phyloP scores from a whole-genome alignment of 2,329 filamentous ascomycete genomes.

The Ophioceras dolichostomum region DNA sequence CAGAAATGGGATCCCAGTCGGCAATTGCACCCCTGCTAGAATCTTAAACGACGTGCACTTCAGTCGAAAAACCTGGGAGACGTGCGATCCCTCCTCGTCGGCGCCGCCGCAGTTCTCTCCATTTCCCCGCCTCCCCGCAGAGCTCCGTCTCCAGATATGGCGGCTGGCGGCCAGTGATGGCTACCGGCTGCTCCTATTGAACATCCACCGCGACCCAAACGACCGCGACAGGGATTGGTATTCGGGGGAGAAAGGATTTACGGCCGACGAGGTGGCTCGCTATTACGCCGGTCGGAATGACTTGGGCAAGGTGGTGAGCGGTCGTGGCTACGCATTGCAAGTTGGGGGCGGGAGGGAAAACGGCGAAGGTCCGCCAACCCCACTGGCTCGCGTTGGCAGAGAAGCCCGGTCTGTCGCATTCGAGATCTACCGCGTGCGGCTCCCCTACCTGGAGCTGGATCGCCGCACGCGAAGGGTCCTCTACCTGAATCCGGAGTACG shows the following conservation, averaged over 20 bases:
- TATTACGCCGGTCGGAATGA: background rate
- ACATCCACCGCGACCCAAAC: background rate
- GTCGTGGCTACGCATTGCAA: slow-evolving; percentile 2
- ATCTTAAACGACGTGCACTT: background rate
- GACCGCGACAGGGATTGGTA: background rate
- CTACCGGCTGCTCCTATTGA: background rate
- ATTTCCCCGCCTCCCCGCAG: background rate
- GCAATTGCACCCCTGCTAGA: too few relatives aligned
- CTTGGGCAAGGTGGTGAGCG: slow-evolving; percentile 3
- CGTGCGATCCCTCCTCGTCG: background rate
- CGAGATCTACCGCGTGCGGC: slow-evolving; percentile 3
- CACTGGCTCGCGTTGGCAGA: slow-evolving; percentile 5
- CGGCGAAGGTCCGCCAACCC: slow-evolving; percentile 1
- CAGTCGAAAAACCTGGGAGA: background rate
- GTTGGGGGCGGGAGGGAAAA: background rate
- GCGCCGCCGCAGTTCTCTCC: too few relatives aligned
- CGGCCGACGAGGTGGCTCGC: background rate
- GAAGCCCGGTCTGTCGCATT: slow-evolving; percentile 5
- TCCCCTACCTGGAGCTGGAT: background rate
- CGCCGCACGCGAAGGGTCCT: slow-evolving; percentile 1
- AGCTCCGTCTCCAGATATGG: background rate
- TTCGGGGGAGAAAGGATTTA: background rate
- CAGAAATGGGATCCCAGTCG: too few relatives aligned
- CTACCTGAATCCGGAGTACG: slow-evolving; percentile 6
- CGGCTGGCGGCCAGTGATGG: background rate